These are phyloP conservation scores for Ogataea siamensis DNA, from an alignment of 805 yeast genomes.

Conservation along the genomic window DNA sequence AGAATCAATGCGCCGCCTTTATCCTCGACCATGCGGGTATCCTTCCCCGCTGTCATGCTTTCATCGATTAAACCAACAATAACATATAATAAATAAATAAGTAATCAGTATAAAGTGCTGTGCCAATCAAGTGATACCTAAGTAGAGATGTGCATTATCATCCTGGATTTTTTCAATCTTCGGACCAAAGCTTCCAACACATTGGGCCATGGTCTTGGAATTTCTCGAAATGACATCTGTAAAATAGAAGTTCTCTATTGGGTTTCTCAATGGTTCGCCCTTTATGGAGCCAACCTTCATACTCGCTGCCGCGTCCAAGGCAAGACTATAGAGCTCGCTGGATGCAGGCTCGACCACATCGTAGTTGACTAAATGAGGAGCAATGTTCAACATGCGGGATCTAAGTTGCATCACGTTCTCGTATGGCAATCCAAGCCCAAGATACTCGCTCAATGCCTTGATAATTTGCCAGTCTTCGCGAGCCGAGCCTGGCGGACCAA, in stretches of 20 bases:
- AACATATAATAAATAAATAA: constrained; percentile 5
- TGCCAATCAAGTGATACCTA: constrained; percentile 31
- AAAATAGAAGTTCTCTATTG: constrained; percentile 80
- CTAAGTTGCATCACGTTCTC: constrained; percentile 69
- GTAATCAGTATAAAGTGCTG: constrained; percentile 10
- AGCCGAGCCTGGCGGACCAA: constrained; percentile 83
- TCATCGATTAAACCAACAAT: constrained; percentile 6
- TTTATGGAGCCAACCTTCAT: constrained; percentile 34
- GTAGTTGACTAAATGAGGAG: constrained; percentile 77
- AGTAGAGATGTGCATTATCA: constrained; percentile 37
- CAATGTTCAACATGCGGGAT: constrained; percentile 67
- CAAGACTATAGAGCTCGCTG: constrained; percentile 52
- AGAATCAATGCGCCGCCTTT: constrained; percentile 39
- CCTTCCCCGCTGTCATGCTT: constrained; percentile 20
- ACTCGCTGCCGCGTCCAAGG: constrained; percentile 43
- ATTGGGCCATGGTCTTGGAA: constrained; percentile 87
- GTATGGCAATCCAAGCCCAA: constrained; percentile 69
- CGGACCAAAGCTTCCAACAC: constrained; percentile 70
- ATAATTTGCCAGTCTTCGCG: constrained; percentile 90
- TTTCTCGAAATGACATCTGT: constrained; percentile 85
- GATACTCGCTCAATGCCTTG: constrained; percentile 77
- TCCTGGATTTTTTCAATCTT: constrained; percentile 59
- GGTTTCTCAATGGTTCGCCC: constrained; percentile 54
- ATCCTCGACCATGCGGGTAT: constrained; percentile 24
- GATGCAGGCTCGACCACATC: constrained; percentile 72